Base-by-base conservation (phyloP, 441 rosid genomes). In the Geranium incanum region DNA sequence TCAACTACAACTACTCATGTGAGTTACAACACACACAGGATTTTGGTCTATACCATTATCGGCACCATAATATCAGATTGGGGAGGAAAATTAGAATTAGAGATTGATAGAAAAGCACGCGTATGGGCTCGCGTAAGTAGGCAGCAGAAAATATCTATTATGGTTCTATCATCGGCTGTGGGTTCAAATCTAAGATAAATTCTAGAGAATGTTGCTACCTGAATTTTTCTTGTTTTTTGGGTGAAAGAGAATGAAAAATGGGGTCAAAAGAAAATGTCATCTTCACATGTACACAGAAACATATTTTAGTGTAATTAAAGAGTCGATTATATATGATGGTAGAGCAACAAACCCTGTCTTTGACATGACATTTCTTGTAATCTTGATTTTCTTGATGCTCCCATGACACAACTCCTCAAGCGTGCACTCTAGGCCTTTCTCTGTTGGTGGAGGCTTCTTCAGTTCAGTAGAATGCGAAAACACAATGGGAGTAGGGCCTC, bases 21-120 rank as follows among this genome's bases (percentile, higher is more conserved):
- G 33, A 28, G 33, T 28, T 28, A 28, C 2, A 0, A 28, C 33
- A 28, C 33, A 28, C 33, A 28, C 33, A 28, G 4, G 16, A 16
- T 18, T 60, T 60, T 60, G 9, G 66, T 60, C 66, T 15, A 60
- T 28, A 2, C 33, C 33, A 28, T 28, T 60, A 60, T 6, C 28
- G 33, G 66, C 66, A 19, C 72, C 65, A 59, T 64, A 70, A 19
- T 11, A 70, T 37, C 39, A 70, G 23, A 70, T 23, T 36, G 52
- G 72, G 62, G 39, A 5, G 59, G 15, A 48, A 15, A 5, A 23
- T 48, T 48, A 48, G 71, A 13, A 18, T 55, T 55, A 7, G 37
- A 39, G 18, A 70, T 15, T 68, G 63, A 28, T 45, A 68, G 36
- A 52, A 68, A 68, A 43, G 37, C 3, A 23, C 13, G 11, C 0